Evolutionary conservation across 1,139 yeast species (phyloP), one percentile per base, ranked within the genome.

Genomic region (Saccharomyces hybrid): DNA sequence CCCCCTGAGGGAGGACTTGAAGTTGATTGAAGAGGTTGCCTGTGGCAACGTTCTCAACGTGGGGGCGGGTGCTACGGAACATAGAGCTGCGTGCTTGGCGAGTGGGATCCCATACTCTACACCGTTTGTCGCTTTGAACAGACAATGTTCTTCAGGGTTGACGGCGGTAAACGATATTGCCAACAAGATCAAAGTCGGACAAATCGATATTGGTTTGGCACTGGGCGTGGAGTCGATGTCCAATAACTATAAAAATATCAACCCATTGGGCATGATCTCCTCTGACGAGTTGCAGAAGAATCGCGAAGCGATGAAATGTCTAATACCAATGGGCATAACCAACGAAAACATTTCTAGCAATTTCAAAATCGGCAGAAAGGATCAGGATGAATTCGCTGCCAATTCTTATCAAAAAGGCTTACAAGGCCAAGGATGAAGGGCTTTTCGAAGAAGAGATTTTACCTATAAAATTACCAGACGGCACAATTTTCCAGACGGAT

Each of bases 141-240:
- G 98, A 75, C 97, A 89, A 73, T 91, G 98, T 73, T 88, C 97
- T 8, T 88, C 96, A 2, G 97, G 97, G 50, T 78, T 91, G 64
- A 87, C 90, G 80, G 95, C 97, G 24, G 82, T 90, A 48, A 85
- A 88, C 63, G 95, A 87, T 69, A 81, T 91, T 67, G 96, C 97
- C 65, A 88, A 86, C 75, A 88, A 88, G 76, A 91, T 91, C 70
- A 76, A 78, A 64, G 75, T 81, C 58, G 97, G 97, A 49, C 96
- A 90, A 77, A 89, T 91, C 64, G 89, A 84, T 63, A 79, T 93
- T 67, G 98, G 98, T 59, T 76, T 91, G 56, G 98, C 95, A 49
- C 84, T 84, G 53, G 98, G 98, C 69, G 95, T 83, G 54, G 98
- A 91, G 75, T 84, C 96, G 66, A 91, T 91, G 98, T 79, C 95